phyloP scores from a whole-genome alignment of 163 green algal species.

The Chlorella variabilis region DNA sequence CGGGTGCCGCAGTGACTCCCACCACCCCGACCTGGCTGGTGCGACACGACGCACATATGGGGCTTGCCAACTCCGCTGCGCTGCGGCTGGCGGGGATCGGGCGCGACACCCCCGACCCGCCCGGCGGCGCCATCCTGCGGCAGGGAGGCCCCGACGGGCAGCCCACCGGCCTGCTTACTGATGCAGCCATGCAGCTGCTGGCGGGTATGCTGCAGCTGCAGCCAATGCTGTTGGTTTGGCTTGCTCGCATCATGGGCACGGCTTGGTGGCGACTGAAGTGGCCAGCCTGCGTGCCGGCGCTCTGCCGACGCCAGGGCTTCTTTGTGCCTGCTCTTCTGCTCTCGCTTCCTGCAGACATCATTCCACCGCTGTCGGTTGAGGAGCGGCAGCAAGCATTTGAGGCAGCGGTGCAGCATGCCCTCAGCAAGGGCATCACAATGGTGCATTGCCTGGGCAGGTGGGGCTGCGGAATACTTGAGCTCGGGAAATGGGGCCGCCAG shows the following conservation, averaged over 20 bases:
- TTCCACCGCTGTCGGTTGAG: constrained; percentile 48
- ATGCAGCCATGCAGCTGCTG: constrained; percentile 62
- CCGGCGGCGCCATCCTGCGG: constrained; percentile 58
- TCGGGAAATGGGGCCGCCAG: too few species aligned
- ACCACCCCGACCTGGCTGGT: constrained; percentile 60
- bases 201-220: background rate
- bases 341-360: constrained; percentile 47
- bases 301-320: background rate
- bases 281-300: too few species aligned
- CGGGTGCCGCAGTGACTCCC: constrained; percentile 1
- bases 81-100: constrained; percentile 61
- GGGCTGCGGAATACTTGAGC: background rate
- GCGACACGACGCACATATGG: constrained; percentile 75
- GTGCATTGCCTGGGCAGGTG: constrained; percentile 16
- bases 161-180: constrained; percentile 71
- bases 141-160: background rate
- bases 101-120: constrained; percentile 23
- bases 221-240: background rate
- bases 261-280: too few species aligned
- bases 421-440: constrained; percentile 67
- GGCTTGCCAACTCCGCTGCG: constrained; percentile 63
- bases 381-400: constrained; percentile 50
- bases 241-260: too few species aligned
- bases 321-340: background rate
- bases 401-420: constrained; percentile 48